phyloP scores from a whole-genome alignment of 2,329 filamentous ascomycete genomes.

The Helotiales sp. region DNA sequence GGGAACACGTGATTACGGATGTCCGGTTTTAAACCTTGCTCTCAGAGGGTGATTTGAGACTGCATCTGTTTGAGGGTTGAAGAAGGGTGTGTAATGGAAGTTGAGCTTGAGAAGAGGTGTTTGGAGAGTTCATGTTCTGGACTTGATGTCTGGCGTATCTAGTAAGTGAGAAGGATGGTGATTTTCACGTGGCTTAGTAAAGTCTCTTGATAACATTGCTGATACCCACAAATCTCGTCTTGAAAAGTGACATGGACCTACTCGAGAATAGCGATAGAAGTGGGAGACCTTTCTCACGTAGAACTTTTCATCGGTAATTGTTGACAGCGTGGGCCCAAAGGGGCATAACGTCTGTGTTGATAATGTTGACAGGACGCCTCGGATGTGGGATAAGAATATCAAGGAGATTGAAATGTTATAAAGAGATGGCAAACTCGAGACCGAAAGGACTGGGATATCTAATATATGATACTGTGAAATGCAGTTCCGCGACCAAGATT shows the following conservation, averaged over 20 bases:
- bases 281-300: conserved; percentile 21
- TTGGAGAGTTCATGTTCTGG: too few relatives aligned
- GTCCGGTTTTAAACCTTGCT: too few relatives aligned
- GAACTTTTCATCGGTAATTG: conserved; percentile 20
- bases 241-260: conserved; percentile 56
- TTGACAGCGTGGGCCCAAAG: conserved; percentile 24
- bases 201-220: conserved; percentile 59
- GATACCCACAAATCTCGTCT: not conserved
- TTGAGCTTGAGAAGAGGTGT: too few relatives aligned
- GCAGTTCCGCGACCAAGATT: not conserved
- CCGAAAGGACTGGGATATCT: not conserved
- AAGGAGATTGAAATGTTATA: not conserved
- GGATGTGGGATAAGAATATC: not conserved
- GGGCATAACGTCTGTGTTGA: conserved; percentile 27
- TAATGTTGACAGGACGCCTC: not conserved
- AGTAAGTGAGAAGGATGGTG: conserved; percentile 66
- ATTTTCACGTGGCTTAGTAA: conserved; percentile 50
- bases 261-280: conserved; percentile 51
- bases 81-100: too few relatives aligned
- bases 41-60: too few relatives aligned
- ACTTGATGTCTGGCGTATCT: too few relatives aligned
- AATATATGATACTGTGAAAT: conserved; percentile 5
- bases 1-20: too few relatives aligned
- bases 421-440: conserved; percentile 1
- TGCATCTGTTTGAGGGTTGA: too few relatives aligned